Base-by-base conservation (phyloP, 2,329 filamentous ascomycete genomes). In the Mollisia scopiformis region DNA sequence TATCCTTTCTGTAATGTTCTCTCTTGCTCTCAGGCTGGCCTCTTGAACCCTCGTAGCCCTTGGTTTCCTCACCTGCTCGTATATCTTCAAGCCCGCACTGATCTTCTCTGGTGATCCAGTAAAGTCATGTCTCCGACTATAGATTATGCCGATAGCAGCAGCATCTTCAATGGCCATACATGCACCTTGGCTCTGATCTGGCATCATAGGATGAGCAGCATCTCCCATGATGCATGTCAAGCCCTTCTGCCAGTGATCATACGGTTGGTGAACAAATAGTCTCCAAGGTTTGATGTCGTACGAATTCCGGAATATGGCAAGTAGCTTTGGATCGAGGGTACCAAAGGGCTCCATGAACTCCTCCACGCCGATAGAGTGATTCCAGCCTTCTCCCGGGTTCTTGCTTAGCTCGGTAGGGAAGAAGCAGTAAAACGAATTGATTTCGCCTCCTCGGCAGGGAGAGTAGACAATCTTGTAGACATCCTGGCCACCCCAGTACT, bases 141-240 rank as follows among this genome's bases (percentile, higher is more conserved):
- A 77, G 16, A 78, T 64, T 4, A 76, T 64, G 0, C 76, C 75
- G 6, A 78, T 55, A 1, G 74, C 75, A 0, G 70, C 76, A 5
- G 76, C 76, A 60, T 79, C 76, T 62, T 79, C 77, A 31, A 78
- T 75, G 0, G 76, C 76, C 69, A 72, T 73, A 58, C 75, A 78
- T 0, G 74, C 75, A 6, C 76, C 88, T 72, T 91, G 88, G 59
- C 84, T 87, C 70, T 90, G 88, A 68, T 90, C 82, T 1, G 87
- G 86, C 82, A 89, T 85, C 84, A 88, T 88, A 8, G 87, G 87
- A 68, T 89, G 87, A 2, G 80, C 87, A 8, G 88, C 88, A 69
- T 91, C 88, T 3, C 88, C 88, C 13, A 91, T 71, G 0, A 90
- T 74, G 56, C 84, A 87, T 1, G 82, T 80, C 27, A 73, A 77